Conservation (phyloP, 495 filamentous ascomycete species). For the Aspergillus egyptiacus region DNA sequence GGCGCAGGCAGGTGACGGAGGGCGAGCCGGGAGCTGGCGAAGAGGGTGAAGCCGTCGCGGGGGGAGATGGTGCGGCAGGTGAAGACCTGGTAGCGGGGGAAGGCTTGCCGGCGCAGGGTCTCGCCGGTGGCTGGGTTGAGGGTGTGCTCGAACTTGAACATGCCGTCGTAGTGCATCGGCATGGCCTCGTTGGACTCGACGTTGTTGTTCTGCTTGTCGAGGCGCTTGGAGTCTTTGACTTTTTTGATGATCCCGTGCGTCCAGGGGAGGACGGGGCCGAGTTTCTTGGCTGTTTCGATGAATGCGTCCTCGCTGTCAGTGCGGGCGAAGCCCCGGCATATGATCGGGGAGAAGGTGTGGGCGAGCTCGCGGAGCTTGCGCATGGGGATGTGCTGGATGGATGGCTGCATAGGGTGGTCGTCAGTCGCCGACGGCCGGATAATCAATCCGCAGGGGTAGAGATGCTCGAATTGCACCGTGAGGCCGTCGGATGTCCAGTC, state of each 20-base stretch:
- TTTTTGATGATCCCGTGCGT: conserved; percentile 45
- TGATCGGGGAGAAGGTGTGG: conserved; percentile 45
- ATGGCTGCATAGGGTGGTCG: conserved; percentile 5
- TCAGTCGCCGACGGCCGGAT: conserved; percentile 23
- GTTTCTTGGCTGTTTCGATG: conserved; percentile 36
- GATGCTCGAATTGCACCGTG: conserved; percentile 34
- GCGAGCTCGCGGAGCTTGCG: conserved; percentile 44
- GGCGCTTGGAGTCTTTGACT: conserved; percentile 39
- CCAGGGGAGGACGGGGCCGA: conserved; percentile 44
- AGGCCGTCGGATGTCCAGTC: conserved; percentile 21
- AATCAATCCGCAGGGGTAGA: conserved; percentile 41
- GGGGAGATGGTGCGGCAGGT: conserved; percentile 44
- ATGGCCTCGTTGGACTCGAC: conserved; percentile 47
- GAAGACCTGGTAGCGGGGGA: conserved; percentile 44
- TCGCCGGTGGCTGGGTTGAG: conserved; percentile 27
- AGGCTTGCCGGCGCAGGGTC: conserved; percentile 3
- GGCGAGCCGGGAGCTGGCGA: conserved; percentile 45
- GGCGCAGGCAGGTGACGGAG: conserved; percentile 43
- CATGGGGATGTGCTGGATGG: conserved; percentile 37
- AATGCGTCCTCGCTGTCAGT: conserved; percentile 40
- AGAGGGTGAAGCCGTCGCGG: conserved; percentile 45
- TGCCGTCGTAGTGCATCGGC: conserved; percentile 52
- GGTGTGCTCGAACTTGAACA: conserved; percentile 45
- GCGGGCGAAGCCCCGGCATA: conserved; percentile 47
- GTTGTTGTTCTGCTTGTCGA: conserved; percentile 36